Evolutionary conservation across 139 green algal genomes (phyloP).

Genomic region (Auxenochlorella pyrenoidosa): DNA sequence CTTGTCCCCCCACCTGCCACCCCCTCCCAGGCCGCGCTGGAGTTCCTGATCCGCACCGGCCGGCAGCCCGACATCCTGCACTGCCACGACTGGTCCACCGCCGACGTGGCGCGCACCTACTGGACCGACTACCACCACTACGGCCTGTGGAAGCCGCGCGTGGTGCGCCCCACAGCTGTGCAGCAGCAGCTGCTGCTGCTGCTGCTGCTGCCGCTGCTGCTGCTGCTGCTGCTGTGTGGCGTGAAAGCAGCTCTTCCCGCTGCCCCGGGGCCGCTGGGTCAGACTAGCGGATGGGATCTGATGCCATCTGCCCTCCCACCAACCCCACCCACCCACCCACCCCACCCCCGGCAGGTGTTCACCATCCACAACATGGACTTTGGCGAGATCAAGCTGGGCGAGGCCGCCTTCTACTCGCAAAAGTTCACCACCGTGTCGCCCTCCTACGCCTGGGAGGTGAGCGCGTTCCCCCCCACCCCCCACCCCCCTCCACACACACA

Average conservation of each 20-base stretch:
- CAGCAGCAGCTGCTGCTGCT: background rate
- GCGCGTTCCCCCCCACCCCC: background rate
- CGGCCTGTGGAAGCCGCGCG: slow-evolving; percentile 86
- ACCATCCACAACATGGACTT: slow-evolving; percentile 97
- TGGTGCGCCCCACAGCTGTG: slow-evolving; percentile 11
- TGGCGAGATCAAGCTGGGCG: slow-evolving; percentile 78
- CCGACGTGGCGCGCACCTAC: slow-evolving; percentile 70
- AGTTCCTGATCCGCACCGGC: slow-evolving; percentile 72
- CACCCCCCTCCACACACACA: slow-evolving; percentile 49
- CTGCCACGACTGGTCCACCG: slow-evolving; percentile 95
- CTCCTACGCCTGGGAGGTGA: slow-evolving; percentile 89
- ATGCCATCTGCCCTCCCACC: background rate
- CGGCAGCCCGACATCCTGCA: slow-evolving; percentile 90
- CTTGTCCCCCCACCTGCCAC: background rate
- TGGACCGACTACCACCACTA: slow-evolving; percentile 89
- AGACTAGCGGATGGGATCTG: no score
- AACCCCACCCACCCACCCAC: background rate
- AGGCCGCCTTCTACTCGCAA: slow-evolving; percentile 83
- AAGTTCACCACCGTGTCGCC: slow-evolving; percentile 94
- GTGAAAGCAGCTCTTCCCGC: no score
- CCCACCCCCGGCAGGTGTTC: slow-evolving; percentile 57
- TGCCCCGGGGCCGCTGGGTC: no score
- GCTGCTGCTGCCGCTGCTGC: no score
- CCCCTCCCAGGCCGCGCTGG: slow-evolving; percentile 65
- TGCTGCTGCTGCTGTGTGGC: no score